phyloP scores from a whole-genome alignment of 176 grass and related monocot genomes.

The Chrysopogon serrulatus region DNA sequence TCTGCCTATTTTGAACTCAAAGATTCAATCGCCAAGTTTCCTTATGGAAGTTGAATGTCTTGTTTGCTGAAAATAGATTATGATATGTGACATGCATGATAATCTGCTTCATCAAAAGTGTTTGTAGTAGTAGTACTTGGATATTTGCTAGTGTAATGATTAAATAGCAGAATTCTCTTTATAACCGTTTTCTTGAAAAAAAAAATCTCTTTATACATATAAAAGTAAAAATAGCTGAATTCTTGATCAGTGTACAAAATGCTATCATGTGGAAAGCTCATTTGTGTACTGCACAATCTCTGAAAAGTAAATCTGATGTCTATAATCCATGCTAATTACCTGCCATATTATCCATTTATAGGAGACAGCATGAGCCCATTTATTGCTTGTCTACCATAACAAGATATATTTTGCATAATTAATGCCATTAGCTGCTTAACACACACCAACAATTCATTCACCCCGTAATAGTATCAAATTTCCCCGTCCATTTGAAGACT shows the following conservation, averaged over 20 bases:
- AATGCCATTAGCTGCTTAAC: constrained; percentile 3
- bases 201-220: too few relatives aligned
- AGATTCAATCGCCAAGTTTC: background rate
- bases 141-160: constrained; percentile 1
- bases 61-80: background rate
- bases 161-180: background rate
- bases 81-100: background rate
- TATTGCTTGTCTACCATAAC: background rate
- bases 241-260: background rate
- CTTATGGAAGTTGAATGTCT: background rate
- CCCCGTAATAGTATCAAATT: background rate
- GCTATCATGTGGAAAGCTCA: background rate
- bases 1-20: background rate
- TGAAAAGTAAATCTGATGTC: background rate
- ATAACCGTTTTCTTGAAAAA: too few relatives aligned
- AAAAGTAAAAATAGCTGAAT: background rate
- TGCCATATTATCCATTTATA: background rate
- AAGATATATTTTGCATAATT: constrained; percentile 17
- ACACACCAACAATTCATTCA: background rate
- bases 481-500: constrained; percentile 5
- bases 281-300: background rate
- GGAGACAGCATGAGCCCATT: background rate
- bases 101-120: background rate
- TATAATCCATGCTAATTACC: constrained; percentile 3
- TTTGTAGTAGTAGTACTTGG: background rate